Evolutionary conservation across 495 filamentous ascomycete genomes (phyloP).

Genomic region (Neurospora sp.): DNA sequence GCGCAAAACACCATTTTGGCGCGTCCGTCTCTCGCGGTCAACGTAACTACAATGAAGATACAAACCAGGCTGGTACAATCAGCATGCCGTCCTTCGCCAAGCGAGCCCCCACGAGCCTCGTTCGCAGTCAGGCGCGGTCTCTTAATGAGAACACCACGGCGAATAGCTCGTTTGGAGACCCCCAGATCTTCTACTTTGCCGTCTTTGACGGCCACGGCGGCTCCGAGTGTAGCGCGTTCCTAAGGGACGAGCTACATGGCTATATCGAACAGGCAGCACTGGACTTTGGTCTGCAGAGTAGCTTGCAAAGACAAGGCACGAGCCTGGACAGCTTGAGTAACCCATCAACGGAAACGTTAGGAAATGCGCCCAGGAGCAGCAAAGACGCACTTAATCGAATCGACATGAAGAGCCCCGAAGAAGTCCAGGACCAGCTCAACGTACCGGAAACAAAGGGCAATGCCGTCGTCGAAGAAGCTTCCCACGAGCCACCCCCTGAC

Average conservation of each 20-base stretch:
- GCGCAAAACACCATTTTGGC: slow-evolving; percentile 94
- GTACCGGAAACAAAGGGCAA: slow-evolving; percentile 18
- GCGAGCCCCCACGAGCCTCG: slow-evolving; percentile 61
- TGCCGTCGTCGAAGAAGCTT: slow-evolving; percentile 17
- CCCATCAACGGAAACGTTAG: neutral
- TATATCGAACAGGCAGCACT: slow-evolving; percentile 75
- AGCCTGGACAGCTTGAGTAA: neutral
- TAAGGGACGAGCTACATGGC: slow-evolving; percentile 73
- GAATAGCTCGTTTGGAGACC: slow-evolving; percentile 71
- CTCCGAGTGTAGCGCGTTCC: slow-evolving; percentile 74
- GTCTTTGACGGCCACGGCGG: slow-evolving; percentile 97
- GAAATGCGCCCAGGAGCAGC: slow-evolving; percentile 6
- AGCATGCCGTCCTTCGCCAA: slow-evolving; percentile 87
- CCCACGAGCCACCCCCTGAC: slow-evolving; percentile 18
- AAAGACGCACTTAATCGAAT: slow-evolving; percentile 19
- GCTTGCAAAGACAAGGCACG: slow-evolving; percentile 35
- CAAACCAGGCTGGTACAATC: slow-evolving; percentile 90
- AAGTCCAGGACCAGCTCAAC: slow-evolving; percentile 21
- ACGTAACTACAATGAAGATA: slow-evolving; percentile 83
- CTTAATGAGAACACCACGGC: slow-evolving; percentile 50
- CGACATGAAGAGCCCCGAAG: slow-evolving; percentile 29
- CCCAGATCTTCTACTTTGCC: slow-evolving; percentile 93
- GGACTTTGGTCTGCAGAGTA: slow-evolving; percentile 66
- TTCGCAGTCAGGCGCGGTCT: slow-evolving; percentile 28
- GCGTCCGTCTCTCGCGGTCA: slow-evolving; percentile 68